Conservation (phyloP, 805 yeast species). For the Sugiyamaella lignohabitans region DNA sequence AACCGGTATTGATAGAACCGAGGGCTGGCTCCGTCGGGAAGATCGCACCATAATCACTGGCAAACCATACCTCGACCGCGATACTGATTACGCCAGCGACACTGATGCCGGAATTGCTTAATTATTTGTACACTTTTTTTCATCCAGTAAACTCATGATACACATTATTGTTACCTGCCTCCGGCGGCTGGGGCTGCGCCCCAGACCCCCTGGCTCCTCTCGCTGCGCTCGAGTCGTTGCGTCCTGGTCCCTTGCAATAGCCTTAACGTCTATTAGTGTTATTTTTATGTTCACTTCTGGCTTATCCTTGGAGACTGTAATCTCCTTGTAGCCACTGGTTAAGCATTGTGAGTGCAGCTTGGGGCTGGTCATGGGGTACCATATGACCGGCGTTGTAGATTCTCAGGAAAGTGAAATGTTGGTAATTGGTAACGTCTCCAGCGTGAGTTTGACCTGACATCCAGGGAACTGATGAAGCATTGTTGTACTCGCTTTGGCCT, state of each 20-base stretch:
- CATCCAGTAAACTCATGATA: too few species aligned
- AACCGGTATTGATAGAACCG: background rate
- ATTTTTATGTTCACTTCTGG: too few species aligned
- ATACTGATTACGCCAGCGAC: too few species aligned
- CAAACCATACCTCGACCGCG: too few species aligned
- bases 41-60: background rate
- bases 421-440: slow-evolving; percentile 57
- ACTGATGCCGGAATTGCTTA: too few species aligned
- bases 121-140: too few species aligned
- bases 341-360: slow-evolving; percentile 65
- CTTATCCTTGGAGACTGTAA: background rate
- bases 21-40: background rate
- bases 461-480: slow-evolving; percentile 29
- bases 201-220: too few species aligned
- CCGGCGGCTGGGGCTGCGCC: too few species aligned
- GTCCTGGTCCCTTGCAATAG: too few species aligned
- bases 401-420: slow-evolving; percentile 69
- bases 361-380: slow-evolving; percentile 84
- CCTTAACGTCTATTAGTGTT: too few species aligned
- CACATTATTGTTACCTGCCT: too few species aligned
- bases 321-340: slow-evolving; percentile 65
- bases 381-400: slow-evolving; percentile 86
- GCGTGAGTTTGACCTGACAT: slow-evolving; percentile 40
- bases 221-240: too few species aligned
- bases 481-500: slow-evolving; percentile 42